Evolutionary conservation across 768 basidiomycete species (phyloP), one percentile per base, ranked within the genome.

Genomic region (Tylopilus balloui): DNA sequence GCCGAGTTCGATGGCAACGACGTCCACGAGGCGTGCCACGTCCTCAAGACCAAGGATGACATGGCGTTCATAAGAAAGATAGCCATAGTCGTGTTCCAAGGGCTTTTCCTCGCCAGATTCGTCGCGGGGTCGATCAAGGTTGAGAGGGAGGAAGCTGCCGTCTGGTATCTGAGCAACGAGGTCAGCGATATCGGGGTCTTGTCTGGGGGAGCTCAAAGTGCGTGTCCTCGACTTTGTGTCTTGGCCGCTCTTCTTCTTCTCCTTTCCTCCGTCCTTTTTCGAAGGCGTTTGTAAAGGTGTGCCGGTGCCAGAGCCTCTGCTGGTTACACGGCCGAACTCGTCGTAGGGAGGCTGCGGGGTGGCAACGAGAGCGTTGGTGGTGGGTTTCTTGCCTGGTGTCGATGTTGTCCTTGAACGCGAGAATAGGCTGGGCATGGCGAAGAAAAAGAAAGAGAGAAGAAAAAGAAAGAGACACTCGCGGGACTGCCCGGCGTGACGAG

Each of bases 21-120:
- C 80, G 36, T 78, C 76, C n/a, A 90, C 84, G 40, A 92, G 80
- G 36, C 79, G 76, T 6, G 78, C 77, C 34, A 87, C 78, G 60
- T 89, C 79, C 45, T 85, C 80, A 14, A 88, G 75, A n/a, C 85
- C 84, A 0, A 92, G 77, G 14, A 88, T 75, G 52, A 90, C 82
- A 61, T 90, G 83, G 27, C 83, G 75, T 48, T 83, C 77, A 66
- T 81, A 82, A 4, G 81, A 82, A 35, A 91, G 75, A 58, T 88
- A 88, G 42, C 88, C 86, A 60, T 90, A 91, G 50, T 76, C 77
- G 51, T 72, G 68, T 38, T 70, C 62, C 15, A 74, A 66, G 14
- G 71, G 61, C 43, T 67, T 68, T 51, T 75, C 73, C 20, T 66
- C 66, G 28, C 69, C 65, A 2, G 69, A 57, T 49, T 72, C 72